Evolutionary conservation across 371 early-diverging fungal species (phyloP).

Genomic region (Mortierella sp.): DNA sequence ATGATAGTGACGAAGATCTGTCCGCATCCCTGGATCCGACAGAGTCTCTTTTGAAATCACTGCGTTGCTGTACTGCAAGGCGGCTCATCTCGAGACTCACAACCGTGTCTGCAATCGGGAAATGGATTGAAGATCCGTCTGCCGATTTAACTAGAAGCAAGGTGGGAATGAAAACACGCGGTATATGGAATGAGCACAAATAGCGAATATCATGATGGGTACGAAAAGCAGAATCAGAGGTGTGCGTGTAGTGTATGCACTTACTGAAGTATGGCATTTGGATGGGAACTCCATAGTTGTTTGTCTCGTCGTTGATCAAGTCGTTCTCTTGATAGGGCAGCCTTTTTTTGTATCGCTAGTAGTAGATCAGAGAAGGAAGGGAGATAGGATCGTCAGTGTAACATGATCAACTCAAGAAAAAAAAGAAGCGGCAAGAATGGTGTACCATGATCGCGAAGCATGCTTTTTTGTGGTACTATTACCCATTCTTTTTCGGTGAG

Average conservation of each 20-base stretch:
- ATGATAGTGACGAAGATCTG: neutral
- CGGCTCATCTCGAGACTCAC: constrained; percentile 23
- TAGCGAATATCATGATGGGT: neutral
- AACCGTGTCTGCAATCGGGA: constrained; percentile 29
- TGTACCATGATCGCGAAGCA: too few species aligned
- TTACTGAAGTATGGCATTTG: constrained; percentile 43
- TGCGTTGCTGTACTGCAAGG: neutral
- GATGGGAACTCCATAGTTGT: constrained; percentile 27
- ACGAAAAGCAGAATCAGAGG: too few species aligned
- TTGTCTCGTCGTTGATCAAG: constrained; percentile 42
- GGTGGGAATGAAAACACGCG: neutral
- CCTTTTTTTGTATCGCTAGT: neutral
- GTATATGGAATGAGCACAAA: too few species aligned
- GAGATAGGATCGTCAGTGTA: too few species aligned
- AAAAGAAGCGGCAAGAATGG: neutral
- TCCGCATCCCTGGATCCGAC: neutral
- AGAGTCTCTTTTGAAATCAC: neutral
- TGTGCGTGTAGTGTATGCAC: too few species aligned
- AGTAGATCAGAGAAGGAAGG: neutral
- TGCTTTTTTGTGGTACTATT: neutral
- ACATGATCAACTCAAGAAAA: neutral
- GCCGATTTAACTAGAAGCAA: constrained; percentile 23
- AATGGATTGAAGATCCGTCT: constrained; percentile 34
- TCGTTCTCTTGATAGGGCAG: constrained; percentile 33
- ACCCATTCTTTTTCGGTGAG: neutral